Conservation (phyloP, 495 filamentous ascomycete genomes). For the Beverwykella pulmonaria region DNA sequence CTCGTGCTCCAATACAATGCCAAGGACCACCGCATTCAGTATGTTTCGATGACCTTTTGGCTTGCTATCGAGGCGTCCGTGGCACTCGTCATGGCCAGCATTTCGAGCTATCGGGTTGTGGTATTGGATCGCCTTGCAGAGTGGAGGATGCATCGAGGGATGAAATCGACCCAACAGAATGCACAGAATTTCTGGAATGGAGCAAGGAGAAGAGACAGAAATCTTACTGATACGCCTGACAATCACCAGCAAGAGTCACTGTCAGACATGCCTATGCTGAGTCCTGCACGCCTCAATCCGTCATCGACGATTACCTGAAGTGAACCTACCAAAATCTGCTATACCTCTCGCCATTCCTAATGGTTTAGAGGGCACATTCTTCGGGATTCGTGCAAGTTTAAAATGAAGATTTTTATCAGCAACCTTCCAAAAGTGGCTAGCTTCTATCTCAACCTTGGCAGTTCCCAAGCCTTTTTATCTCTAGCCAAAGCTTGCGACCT, state of each 20-base stretch:
- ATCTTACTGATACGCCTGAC: too few relatives aligned
- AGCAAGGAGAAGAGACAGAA: background rate
- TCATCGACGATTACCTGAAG: background rate
- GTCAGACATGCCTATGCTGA: slow-evolving; percentile 3
- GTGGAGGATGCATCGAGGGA: background rate
- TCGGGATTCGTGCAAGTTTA: too few relatives aligned
- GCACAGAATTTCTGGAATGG: background rate
- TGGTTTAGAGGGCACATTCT: too few relatives aligned
- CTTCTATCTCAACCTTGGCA: too few relatives aligned
- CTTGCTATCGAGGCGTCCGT: slow-evolving; percentile 14
- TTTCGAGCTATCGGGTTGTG: slow-evolving; percentile 20
- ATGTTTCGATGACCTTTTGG: slow-evolving; percentile 11
- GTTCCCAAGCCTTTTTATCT: too few relatives aligned
- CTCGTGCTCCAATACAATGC: slow-evolving; percentile 18
- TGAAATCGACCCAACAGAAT: background rate
- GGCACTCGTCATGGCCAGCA: slow-evolving; percentile 20
- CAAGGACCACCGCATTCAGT: background rate
- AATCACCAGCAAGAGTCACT: background rate
- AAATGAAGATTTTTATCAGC: too few relatives aligned
- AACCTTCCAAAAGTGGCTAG: background rate
- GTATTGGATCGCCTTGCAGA: slow-evolving; percentile 15
- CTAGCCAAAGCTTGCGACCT: too few relatives aligned
- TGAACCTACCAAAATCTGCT: too few relatives aligned
- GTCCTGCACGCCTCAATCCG: background rate
- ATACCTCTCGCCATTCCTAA: too few relatives aligned